A percentile compares a stretch with the other conserved stretches of the same genome.
These are phyloP conservation scores for Hymenoscyphus fraxineus DNA, from an alignment of 2,329 filamentous ascomycete species.

Conservation along the genomic window DNA sequence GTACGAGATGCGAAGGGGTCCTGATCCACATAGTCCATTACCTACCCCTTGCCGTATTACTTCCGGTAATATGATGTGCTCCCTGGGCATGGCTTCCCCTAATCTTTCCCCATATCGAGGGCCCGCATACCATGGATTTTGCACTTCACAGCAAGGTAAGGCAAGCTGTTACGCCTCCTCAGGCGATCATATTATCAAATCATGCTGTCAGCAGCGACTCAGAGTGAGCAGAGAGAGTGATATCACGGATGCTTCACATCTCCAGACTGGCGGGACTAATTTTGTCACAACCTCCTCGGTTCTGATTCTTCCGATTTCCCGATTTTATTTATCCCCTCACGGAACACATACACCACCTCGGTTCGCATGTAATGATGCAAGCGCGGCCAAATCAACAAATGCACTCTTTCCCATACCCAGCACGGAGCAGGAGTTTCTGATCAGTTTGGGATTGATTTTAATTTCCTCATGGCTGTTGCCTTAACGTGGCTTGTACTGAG, in stretches of 20 bases:
- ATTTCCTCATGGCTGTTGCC: slow-evolving; percentile 6
- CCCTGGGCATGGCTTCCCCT: neutral
- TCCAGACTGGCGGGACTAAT: neutral
- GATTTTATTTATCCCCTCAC: neutral
- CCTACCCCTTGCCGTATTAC: neutral
- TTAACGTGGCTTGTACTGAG: slow-evolving; percentile 1
- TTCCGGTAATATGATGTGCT: neutral
- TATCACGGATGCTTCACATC: neutral
- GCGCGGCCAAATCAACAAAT: slow-evolving; percentile 1
- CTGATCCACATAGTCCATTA: neutral
- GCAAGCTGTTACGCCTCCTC: neutral
- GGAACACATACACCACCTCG: neutral
- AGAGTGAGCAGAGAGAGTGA: neutral
- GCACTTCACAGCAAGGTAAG: neutral
- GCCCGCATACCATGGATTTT: neutral
- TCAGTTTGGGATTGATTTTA: neutral
- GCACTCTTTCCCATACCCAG: neutral
- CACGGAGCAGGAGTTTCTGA: neutral
- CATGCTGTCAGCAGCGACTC: neutral
- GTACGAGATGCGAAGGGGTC: neutral
- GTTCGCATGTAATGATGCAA: neutral
- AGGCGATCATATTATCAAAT: neutral
- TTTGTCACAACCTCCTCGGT: neutral
- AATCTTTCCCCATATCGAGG: slow-evolving; percentile 1
- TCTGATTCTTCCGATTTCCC: neutral